phyloP scores from a whole-genome alignment of 176 grass and related monocot genomes.

The Typha latifolia region DNA sequence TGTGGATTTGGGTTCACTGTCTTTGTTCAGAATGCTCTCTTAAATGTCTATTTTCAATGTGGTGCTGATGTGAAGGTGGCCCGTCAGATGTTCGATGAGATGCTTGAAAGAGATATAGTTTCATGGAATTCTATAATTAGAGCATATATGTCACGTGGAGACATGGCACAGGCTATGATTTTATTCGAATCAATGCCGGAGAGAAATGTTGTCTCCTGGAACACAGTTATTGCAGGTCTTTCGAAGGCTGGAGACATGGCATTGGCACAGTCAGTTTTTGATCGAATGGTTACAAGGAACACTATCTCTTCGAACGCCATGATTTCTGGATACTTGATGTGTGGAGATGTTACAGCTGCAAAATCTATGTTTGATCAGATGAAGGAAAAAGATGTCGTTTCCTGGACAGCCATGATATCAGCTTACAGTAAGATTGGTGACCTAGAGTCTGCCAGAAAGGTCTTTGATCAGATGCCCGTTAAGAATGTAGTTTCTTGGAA shows the following conservation, averaged over 20 bases:
- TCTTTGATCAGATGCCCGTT: slow-evolving; percentile 37
- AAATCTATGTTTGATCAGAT: slow-evolving; percentile 20
- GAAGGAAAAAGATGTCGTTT: slow-evolving; percentile 34
- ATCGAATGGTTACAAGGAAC: slow-evolving; percentile 29
- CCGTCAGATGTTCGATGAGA: slow-evolving; percentile 37
- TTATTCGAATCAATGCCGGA: slow-evolving; percentile 40
- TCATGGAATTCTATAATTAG: slow-evolving; percentile 49
- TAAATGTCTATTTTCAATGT: slow-evolving; percentile 30
- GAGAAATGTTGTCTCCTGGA: slow-evolving; percentile 47
- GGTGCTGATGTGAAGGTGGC: slow-evolving; percentile 1
- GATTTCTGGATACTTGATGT: slow-evolving; percentile 31
- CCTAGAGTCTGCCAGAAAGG: slow-evolving; percentile 20
- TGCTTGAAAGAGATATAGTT: slow-evolving; percentile 36
- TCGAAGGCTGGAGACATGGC: slow-evolving; percentile 23
- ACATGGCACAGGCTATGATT: slow-evolving; percentile 12
- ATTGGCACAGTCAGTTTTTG: slow-evolving; percentile 17
- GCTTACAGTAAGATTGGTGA: slow-evolving; percentile 35
- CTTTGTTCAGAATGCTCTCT: slow-evolving; percentile 39
- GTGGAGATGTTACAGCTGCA: slow-evolving; percentile 6
- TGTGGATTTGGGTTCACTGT: slow-evolving; percentile 15
- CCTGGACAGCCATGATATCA: slow-evolving; percentile 26
- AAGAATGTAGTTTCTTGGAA: slow-evolving; percentile 37
- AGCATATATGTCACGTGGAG: slow-evolving; percentile 24
- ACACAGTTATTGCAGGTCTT: slow-evolving; percentile 26
- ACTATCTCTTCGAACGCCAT: slow-evolving; percentile 41